Base-by-base conservation (phyloP, 768 basidiomycete species). In the Suillus hirtellus region DNA sequence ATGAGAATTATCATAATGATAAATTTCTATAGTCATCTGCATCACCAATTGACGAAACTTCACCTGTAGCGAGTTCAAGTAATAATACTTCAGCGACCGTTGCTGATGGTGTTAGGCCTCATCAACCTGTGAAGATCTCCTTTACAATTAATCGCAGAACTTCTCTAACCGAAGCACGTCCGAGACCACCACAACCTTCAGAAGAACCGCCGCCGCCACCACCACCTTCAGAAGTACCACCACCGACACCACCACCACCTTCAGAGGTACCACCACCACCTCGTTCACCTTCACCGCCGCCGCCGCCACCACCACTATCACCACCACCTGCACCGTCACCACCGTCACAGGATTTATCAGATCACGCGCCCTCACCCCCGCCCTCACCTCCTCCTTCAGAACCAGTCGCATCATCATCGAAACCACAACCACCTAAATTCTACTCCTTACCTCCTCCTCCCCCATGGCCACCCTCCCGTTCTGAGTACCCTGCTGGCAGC, bases 381-480 rank as follows among this genome's bases (percentile, higher is more conserved):
- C 40, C 67, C 34, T 66, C 68, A 2, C 71, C 72, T 14, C 35
- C 53, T 12, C 63, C 74, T 4, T 54, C 75, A 61, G 70, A 70
- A 27, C 72, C 75, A 14, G 63, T 70, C 43, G 75, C 77, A 11
- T 71, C 73, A 19, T 58, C 72, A 40, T 73, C 73, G 27, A 69
- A 65, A 68, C 60, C 67, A 31, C 72, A 70, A 6, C 67, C 76
- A 4, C 75, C 78, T 19, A 71, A 74, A 60, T 67, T 70, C 0
- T 81, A 80, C 66, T 78, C 80, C 8, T 73, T 80, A 14, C 76
- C 81, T 14, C 76, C 80, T 2, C 74, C 75, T 4, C 87, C 83
- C 17, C 74, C 78, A 3, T 90, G 87, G 86, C 81, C 82, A 1
- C 86, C 89, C 1, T 79, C 82, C 11, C 78, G 75, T 3, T 78